Conservation (phyloP, 352 stramenopile genomes). For the Phytophthora cajani region DNA sequence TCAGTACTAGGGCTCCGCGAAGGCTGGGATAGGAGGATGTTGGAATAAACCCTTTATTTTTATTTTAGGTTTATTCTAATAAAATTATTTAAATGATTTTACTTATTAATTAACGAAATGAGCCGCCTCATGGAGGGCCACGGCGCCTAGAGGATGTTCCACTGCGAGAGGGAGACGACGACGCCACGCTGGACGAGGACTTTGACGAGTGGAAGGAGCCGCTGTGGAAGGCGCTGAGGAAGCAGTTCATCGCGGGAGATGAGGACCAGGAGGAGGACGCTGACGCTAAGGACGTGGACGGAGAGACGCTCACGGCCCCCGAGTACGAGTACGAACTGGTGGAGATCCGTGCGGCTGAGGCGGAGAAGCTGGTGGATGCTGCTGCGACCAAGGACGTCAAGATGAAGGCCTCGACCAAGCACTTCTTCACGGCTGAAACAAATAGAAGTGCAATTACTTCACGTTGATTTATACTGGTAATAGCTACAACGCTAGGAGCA, state of each 20-base stretch:
- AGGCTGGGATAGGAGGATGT: too few species aligned
- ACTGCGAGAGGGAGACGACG: constrained; percentile 96
- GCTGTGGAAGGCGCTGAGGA: constrained; percentile 84
- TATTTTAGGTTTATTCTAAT: too few species aligned
- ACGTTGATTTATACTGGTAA: too few species aligned
- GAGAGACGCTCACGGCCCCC: constrained; percentile 36
- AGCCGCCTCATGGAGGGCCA: constrained; percentile 88
- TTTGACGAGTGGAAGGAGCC: constrained; percentile 96
- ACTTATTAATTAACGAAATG: too few species aligned
- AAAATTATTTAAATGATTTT: too few species aligned
- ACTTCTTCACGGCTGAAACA: constrained; percentile 91
- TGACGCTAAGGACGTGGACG: not conserved
- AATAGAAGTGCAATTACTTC: too few species aligned
- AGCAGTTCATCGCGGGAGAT: constrained; percentile 60
- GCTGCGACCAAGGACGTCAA: constrained; percentile 34
- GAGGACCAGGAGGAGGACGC: constrained; percentile 25
- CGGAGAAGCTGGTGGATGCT: constrained; percentile 11
- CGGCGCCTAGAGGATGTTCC: constrained; percentile 86
- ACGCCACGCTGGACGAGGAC: constrained; percentile 93
- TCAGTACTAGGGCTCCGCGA: too few species aligned
- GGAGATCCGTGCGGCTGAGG: constrained; percentile 45
- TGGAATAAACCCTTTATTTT: too few species aligned
- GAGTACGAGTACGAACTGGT: constrained; percentile 70
- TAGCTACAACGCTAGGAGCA: too few species aligned
- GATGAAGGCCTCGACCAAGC: constrained; percentile 85